Evolutionary conservation across 2,329 filamentous ascomycete genomes (phyloP), one percentile per base, ranked within the genome.

Genomic region (Epichloe sylvatica): DNA sequence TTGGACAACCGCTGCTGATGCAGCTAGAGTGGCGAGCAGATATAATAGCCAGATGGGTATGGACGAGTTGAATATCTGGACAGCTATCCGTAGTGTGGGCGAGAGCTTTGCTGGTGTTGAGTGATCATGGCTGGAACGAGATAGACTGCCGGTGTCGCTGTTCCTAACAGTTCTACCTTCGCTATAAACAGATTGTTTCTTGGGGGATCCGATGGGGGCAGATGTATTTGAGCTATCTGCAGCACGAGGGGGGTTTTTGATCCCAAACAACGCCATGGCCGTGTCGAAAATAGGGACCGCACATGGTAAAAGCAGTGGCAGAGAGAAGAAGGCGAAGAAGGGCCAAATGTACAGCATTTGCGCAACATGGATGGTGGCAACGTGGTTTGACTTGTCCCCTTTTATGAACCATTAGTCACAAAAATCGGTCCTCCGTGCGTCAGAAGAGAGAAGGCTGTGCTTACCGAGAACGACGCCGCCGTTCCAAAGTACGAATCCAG

Each of bases 341-440:
- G 90, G 84, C 85, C 89, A 95, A 56, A 97, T 83, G 61, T 98
- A 98, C 17, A 97, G 81, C 78, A 98, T 86, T 67, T 98, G 92
- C 0, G 91, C 77, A 5, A 92, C 69, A 61, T 98, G 91, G 12
- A 97, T 70, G 1, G 89, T 92, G 0, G 90, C 89, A 34, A 92
- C 75, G 60, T 98, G 92, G 61, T 95, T 96, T 25, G 86, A 83
- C 68, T 96, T 97, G 67, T 98, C 92, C 37, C 90, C 86, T 88
- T 50, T 13, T 5, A 5, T 7, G 33, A 19, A 19, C n/a, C 41
- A 34, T 33, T 12, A 33, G 30, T 44, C 17, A 33, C n/a, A 8
- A 15, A 9, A 13, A 5, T 42, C n/a, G n/a, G 7, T 5, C 12
- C 13, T 36, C 8, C 8, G 3, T 5, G 11, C 15, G 17, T 23